These are phyloP conservation scores for Auriscalpium vulgare DNA, from an alignment of 768 basidiomycete species.

Conservation along the genomic window DNA sequence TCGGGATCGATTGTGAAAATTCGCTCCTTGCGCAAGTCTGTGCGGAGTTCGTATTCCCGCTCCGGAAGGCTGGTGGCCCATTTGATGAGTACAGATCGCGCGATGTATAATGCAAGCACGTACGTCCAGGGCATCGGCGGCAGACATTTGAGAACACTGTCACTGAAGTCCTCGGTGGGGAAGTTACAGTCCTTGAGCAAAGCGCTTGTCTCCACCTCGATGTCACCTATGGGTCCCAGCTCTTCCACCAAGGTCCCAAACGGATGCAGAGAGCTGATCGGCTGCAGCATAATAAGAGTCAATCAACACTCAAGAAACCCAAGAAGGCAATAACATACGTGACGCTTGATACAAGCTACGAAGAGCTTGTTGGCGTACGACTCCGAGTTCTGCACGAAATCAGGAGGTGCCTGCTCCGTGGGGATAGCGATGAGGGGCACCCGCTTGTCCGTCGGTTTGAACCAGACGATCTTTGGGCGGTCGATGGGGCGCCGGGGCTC, in stretches of 20 bases:
- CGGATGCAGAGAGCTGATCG: constrained; percentile 94
- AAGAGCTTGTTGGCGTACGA: constrained; percentile 86
- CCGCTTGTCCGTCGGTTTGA: constrained; percentile 98
- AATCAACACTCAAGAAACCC: constrained; percentile 5
- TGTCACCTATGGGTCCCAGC: constrained; percentile 95
- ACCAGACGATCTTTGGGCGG: constrained; percentile 99
- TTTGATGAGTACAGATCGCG: constrained; percentile 10
- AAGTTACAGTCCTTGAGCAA: constrained; percentile 98
- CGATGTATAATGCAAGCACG: constrained; percentile 24
- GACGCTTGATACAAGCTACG: constrained; percentile 97
- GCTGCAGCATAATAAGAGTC: constrained; percentile 34
- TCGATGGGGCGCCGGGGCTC: constrained; percentile 78
- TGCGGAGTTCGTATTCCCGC: constrained; percentile 78
- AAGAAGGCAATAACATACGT: constrained; percentile 46
- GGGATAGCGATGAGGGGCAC: constrained; percentile 98
- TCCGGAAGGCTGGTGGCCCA: constrained; percentile 63
- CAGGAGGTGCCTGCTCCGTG: constrained; percentile 93
- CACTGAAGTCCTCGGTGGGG: constrained; percentile 94
- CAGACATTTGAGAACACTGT: constrained; percentile 90
- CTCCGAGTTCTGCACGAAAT: constrained; percentile 94
- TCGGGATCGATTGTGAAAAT: constrained; percentile 93
- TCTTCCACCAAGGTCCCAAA: constrained; percentile 98
- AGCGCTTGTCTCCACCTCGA: constrained; percentile 96
- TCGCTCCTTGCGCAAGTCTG: constrained; percentile 78
- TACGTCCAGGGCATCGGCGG: constrained; percentile 94